phyloP scores from a whole-genome alignment of 805 yeast genomes.

The Zygotorulaspora chibaensis region DNA sequence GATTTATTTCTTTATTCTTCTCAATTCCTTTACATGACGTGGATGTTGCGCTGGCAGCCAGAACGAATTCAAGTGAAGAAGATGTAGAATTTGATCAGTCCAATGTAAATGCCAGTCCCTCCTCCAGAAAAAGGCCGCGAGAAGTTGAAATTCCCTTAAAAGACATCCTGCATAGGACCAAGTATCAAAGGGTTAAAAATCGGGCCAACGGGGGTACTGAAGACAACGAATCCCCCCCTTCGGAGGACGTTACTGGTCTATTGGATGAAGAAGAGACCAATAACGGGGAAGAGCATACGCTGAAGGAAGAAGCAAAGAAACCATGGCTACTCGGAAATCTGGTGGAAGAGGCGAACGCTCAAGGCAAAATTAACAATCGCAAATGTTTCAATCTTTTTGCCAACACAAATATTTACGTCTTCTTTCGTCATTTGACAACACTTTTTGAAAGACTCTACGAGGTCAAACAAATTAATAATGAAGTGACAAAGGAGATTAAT shows the following conservation, averaged over 20 bases:
- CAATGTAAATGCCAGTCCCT: slow-evolving; percentile 12
- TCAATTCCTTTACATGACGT: slow-evolving; percentile 49
- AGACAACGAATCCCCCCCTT: slow-evolving; percentile 15
- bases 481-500: slow-evolving; percentile 69
- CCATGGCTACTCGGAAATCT: slow-evolving; percentile 36
- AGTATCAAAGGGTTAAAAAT: slow-evolving; percentile 37
- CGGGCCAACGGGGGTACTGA: slow-evolving; percentile 11
- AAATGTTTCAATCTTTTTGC: slow-evolving; percentile 73
- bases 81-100: slow-evolving; percentile 22
- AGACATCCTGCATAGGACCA: slow-evolving; percentile 33
- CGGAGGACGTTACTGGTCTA: slow-evolving; percentile 12
- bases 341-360: slow-evolving; percentile 30
- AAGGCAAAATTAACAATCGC: slow-evolving; percentile 38
- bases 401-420: slow-evolving; percentile 83
- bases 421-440: slow-evolving; percentile 79
- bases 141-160: slow-evolving; percentile 22
- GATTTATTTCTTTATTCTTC: slow-evolving; percentile 71
- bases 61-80: slow-evolving; percentile 5
- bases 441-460: slow-evolving; percentile 76
- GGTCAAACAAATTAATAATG: slow-evolving; percentile 64
- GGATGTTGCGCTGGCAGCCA: slow-evolving; percentile 36
- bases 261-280: slow-evolving; percentile 25
- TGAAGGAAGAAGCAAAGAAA: slow-evolving; percentile 29
- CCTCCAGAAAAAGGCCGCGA: slow-evolving; percentile 32
- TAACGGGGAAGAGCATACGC: slow-evolving; percentile 32